phyloP scores from a whole-genome alignment of 768 basidiomycete species.

The Pleurotus eryngii region DNA sequence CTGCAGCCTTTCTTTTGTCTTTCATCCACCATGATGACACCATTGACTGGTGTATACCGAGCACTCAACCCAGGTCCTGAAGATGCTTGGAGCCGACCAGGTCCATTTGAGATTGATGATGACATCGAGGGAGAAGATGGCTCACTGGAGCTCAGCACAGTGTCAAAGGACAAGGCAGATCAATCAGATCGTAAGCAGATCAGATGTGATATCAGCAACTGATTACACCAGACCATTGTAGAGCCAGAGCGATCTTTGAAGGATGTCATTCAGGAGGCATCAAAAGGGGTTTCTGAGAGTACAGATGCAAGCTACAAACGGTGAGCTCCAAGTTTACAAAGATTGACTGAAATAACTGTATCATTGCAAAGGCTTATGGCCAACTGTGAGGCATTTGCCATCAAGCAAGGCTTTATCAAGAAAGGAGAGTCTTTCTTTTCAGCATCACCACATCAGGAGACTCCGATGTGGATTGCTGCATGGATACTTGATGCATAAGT shows the following conservation, averaged over 20 bases:
- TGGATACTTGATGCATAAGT: too few relatives aligned
- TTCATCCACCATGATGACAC: too few relatives aligned
- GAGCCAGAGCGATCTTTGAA: neutral
- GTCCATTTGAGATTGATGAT: too few relatives aligned
- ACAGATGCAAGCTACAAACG: constrained; percentile 25
- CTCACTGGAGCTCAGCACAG: neutral
- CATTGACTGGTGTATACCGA: too few relatives aligned
- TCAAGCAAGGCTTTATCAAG: constrained; percentile 12
- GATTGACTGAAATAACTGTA: neutral
- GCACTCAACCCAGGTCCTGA: too few relatives aligned
- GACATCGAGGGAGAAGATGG: too few relatives aligned
- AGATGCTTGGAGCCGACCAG: too few relatives aligned
- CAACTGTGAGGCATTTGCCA: constrained; percentile 15
- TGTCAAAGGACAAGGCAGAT: neutral
- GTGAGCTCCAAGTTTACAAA: constrained; percentile 12
- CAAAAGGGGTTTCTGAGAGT: constrained; percentile 27
- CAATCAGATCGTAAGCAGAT: neutral
- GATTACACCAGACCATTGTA: too few relatives aligned
- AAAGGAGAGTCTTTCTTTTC: constrained; percentile 17
- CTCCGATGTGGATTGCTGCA: too few relatives aligned
- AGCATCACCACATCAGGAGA: too few relatives aligned
- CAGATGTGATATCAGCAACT: neutral
- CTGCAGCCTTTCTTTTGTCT: too few relatives aligned
- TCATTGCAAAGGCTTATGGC: constrained; percentile 13
- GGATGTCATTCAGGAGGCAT: constrained; percentile 16